These are phyloP conservation scores for Aspergillus avenaceus DNA, from an alignment of 495 filamentous ascomycete species.

Conservation along the genomic window DNA sequence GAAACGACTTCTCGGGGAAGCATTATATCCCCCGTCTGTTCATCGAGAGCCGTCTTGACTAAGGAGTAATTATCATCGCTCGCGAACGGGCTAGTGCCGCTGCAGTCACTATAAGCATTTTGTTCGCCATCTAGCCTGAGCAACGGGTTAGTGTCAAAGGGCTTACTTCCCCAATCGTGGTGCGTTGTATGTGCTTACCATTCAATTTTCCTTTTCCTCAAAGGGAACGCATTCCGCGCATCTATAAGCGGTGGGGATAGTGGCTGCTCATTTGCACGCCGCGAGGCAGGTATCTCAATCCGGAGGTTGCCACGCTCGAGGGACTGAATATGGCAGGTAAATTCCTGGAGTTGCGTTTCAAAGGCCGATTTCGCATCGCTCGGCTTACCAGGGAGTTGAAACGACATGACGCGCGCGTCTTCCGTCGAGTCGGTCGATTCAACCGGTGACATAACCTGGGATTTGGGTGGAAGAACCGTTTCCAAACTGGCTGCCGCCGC, in stretches of 20 bases:
- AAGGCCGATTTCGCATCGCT: conserved; percentile 62
- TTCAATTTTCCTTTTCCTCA: background rate
- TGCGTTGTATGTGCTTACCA: background rate
- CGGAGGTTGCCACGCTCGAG: conserved; percentile 59
- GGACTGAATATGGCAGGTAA: conserved; percentile 61
- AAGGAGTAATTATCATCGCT: conserved; percentile 38
- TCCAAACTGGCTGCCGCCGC: background rate
- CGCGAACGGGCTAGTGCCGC: background rate
- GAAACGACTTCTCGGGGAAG: conserved; percentile 66
- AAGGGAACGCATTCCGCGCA: background rate
- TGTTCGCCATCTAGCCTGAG: background rate
- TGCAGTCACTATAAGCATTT: background rate
- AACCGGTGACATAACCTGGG: background rate
- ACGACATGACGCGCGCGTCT: background rate
- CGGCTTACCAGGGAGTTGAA: conserved; percentile 56
- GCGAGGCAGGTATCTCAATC: conserved; percentile 19
- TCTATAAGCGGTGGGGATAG: background rate
- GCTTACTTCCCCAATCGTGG: too few species aligned
- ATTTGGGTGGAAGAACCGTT: background rate
- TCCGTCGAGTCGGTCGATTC: background rate
- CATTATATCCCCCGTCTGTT: conserved; percentile 70
- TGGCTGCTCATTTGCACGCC: background rate
- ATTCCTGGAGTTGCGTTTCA: conserved; percentile 65
- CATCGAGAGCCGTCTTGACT: conserved; percentile 48
- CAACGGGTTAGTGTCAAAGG: background rate